Evolutionary conservation across 495 filamentous ascomycete species (phyloP), one percentile per base, ranked within the genome.

Genomic region (Lasiosphaeris hirsuta): DNA sequence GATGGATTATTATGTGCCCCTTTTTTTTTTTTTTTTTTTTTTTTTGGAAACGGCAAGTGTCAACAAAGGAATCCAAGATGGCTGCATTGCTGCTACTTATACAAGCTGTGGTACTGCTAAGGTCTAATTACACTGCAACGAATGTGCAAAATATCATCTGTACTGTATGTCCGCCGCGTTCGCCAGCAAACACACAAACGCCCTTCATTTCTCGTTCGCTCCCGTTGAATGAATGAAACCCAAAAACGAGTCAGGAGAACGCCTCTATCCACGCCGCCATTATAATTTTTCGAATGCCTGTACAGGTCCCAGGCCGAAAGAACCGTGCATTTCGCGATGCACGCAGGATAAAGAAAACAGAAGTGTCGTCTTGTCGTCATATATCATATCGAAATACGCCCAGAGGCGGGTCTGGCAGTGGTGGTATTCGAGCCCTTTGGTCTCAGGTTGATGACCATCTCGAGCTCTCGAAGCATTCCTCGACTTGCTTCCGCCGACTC

Each of bases 391-490:
- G 71, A 73, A 10, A 68, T 56, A 33, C 70, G 63, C 47, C 56
- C 63, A 4, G 52, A 54, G 33, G 62, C 54, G 18, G 58, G 56
- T 51, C 51, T 66, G 9, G 65, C 57, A 0, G 64, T 57, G 3
- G 61, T 50, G 3, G 60, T 52, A n/a, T 61, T 41, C 33, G 55
- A 46, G 70, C 75, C 40, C 46, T 72, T 72, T 2, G 89, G 86
- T 55, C 90, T 75, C 56, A 92, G 76, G 69, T 90, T 90, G 58
- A 96, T 92, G 46, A 84, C 92, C 70, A 86, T 88, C 70, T 96
- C 88, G 60, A 98, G 76, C 68, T 98, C 94, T 64, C 86, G 86
- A 61, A 97, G 78, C 90, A 98, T 93, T 59, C 87, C 86, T 19
- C 87, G 88, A 56, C 84, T 91, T 2, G 91, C 88, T 51, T 96